Evolutionary conservation across 2,329 filamentous ascomycete species (phyloP).

Genomic region (Pseudogymnoascus sp.): DNA sequence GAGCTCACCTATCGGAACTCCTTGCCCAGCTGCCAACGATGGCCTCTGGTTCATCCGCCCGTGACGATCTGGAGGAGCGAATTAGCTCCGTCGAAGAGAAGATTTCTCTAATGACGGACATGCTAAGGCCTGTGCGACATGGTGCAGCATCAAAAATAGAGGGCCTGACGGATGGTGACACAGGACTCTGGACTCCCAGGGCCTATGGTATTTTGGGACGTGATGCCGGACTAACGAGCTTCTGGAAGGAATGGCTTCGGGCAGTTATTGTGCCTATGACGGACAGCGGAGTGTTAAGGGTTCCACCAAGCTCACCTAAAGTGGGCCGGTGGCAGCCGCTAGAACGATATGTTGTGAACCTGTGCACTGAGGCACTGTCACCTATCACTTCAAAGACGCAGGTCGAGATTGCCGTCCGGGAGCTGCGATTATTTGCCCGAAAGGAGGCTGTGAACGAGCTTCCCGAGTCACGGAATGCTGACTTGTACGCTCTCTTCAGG

Average conservation of each 20-base stretch:
- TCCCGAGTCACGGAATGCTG: constrained; percentile 81
- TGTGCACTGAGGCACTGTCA: constrained; percentile 90
- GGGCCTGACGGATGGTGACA: constrained; percentile 88
- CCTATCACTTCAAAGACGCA: constrained; percentile 92
- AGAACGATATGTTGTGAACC: constrained; percentile 92
- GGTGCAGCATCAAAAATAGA: constrained; percentile 96
- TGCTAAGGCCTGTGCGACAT: constrained; percentile 84
- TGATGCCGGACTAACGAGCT: constrained; percentile 73
- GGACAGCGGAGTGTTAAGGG: constrained; percentile 71
- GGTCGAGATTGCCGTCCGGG: constrained; percentile 82
- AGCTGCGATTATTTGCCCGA: constrained; percentile 83
- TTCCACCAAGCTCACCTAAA: constrained; percentile 81
- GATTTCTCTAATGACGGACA: constrained; percentile 92
- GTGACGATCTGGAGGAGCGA: constrained; percentile 83
- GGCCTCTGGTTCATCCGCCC: constrained; percentile 69
- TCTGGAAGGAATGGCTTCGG: constrained; percentile 98
- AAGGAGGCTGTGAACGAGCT: constrained; percentile 92
- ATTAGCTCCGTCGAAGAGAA: constrained; percentile 97
- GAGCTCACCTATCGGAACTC: constrained; percentile 82
- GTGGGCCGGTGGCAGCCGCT: constrained; percentile 93
- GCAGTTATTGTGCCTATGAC: constrained; percentile 94
- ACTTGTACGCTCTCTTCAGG: constrained; percentile 88
- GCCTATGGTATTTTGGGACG: constrained; percentile 88
- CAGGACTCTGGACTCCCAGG: constrained; percentile 88
- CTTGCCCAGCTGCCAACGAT: constrained; percentile 74